Base-by-base conservation (phyloP, 352 stramenopile species). In the Globisporangium irregulare region DNA sequence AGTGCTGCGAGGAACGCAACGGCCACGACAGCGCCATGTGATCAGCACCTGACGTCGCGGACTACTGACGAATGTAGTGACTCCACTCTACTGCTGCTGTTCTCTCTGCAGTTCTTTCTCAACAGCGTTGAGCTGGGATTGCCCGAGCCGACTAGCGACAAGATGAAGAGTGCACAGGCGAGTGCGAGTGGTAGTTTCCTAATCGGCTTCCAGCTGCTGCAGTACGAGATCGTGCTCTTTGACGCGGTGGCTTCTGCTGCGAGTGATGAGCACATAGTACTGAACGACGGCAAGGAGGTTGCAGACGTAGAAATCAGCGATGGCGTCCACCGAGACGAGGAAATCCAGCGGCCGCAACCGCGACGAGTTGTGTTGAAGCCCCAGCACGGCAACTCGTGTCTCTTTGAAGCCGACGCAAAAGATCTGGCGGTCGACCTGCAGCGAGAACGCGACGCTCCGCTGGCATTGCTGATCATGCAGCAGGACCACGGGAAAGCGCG, bases 141-240 rank as follows among this genome's bases (percentile, higher is more conserved):
- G 20, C 9, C 50, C 1, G 7, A 32, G 8, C 8, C 27, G 32
- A 18, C 25, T 3, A 0, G 3, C 1, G 60, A 20, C 4, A 38
- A 46, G n/a, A 38, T 38, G n/a, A 24, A 4, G 5, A 1, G 20
- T 4, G 20, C 2, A 12, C 36, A 54, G 29, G 1, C 29, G 24
- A 20, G 34, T 66, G n/a, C 59, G 3, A 10, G 25, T 20, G 54
- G 25, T 18, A 2, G 18, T 20, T 54, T 79, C 3, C 41, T 85
- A 0, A 20, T 84, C 20, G 79, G 71, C 24, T 87, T 87, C 46
- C 79, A 85, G 63, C 65, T 87, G 51, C 55, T 85, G 8, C 75
- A 84, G 64, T 81, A 77, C 56, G 79, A 87, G 51, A 82, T 87
- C 54, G 74, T 87, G 48, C 38, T 85, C 38, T 82, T 87, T 22